Base-by-base conservation (phyloP, 129 eudicot species). In the Deinandra increscens region DNA sequence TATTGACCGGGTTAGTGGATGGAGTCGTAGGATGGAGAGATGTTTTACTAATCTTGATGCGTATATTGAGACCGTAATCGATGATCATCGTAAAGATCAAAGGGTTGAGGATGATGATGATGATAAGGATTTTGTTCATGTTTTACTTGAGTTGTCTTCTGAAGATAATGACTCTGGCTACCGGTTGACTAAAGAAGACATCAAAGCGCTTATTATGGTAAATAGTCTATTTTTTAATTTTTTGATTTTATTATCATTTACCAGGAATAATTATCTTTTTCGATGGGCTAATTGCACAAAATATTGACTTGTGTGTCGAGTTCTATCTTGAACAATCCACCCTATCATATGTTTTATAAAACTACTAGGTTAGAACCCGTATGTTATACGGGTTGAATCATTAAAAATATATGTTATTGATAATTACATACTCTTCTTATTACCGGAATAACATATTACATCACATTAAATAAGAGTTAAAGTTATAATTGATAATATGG, bases 21-120 rank as follows among this genome's bases (percentile, higher is more conserved):
- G 38, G 63, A 12, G 11, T 58, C 12, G 41, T 29, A 58, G 29
- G 41, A 9, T 58, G 39, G 41, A 29, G 39, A 29, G 1, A 29
- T 58, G 64, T 29, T 58, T 58, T 58, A 14, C 19, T 58, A 58
- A 58, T 58, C 64, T 58, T 58, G 64, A 29, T 58, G 64, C 64
- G 3, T 58, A 58, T 2, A 58, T 58, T 5, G 64, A 58, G 20
- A 58, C 64, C 4, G 29, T 58, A 13, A 36, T 58, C 4, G 19
- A 58, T 29, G 64, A 58, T 1, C 64, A 58, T 1, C 64, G 29
- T 6, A 9, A 12, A 1, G 13, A 58, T 15, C 5, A 58, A 0
- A 58, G 3, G 0, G 19, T 11, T 58, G 18, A 15, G 18, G 11
- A 58, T 5, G 12, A 41, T 31, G 64, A 58, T 13, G 64, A 58